phyloP scores from a whole-genome alignment of 2,329 filamentous ascomycete genomes.

The Zasmidium cellare region DNA sequence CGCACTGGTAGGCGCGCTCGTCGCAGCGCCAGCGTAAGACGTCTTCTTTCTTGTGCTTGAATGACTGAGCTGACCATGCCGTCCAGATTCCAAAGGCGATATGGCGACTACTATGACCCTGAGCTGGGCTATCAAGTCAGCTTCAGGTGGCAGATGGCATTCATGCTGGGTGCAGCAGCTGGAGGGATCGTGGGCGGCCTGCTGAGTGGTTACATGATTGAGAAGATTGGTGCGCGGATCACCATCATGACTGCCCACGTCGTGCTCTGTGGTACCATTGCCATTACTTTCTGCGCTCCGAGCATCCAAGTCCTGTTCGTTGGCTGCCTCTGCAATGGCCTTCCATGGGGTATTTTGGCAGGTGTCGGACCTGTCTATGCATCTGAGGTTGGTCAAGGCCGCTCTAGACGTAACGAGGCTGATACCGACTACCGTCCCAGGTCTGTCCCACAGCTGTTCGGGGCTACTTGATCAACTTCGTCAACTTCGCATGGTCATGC shows the following conservation, averaged over 20 bases:
- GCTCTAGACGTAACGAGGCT: background rate
- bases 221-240: background rate
- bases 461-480: conserved; percentile 59
- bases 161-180: background rate
- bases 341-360: background rate
- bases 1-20: background rate
- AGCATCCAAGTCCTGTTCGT: background rate
- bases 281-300: background rate
- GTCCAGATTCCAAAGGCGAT: background rate
- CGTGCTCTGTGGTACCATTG: background rate
- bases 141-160: background rate
- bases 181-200: background rate
- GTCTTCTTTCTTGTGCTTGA: background rate
- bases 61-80: background rate
- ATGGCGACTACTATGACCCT: background rate
- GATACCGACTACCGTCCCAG: background rate
- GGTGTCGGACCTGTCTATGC: background rate
- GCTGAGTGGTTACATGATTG: background rate
- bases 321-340: background rate
- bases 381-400: background rate
- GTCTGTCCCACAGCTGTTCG: conserved; percentile 60
- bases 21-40: background rate
- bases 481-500: conserved; percentile 63
- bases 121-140: background rate
- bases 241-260: background rate